Base-by-base conservation (phyloP, 305 asterid genomes). In the Fraxinus greggii region DNA sequence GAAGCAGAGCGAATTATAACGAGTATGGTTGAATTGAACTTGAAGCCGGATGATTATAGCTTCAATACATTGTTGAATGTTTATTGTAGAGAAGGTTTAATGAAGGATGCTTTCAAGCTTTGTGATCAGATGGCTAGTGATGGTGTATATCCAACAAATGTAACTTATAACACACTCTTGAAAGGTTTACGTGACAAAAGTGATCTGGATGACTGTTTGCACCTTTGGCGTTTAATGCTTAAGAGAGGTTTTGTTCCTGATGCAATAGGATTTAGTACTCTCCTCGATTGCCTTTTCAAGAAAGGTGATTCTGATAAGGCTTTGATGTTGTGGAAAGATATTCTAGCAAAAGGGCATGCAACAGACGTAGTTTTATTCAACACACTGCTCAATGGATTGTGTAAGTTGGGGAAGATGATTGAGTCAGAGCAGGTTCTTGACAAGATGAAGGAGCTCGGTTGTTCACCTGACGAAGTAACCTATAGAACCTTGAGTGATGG, bases 11-110 rank as follows among this genome's bases (percentile, higher is more conserved):
- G 45, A 83, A 80, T 95, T 24, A 23, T 92, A 28, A 77, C 23
- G 80, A 84, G 84, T 42, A 92, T 93, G 97, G 76, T 76, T 10
- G 80, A 82, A 72, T 88, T 86, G 84, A 91, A 89, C 42, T 80
- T 90, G 2, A 91, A 88, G 85, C 98, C 95, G 0, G 99, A 95
- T 89, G 84, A 88, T 38, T 93, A 94, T 89, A 92, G 93, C 88
- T 94, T 91, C 86, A 91, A 90, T 82, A 89, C 91, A 4, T 86
- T 94, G 79, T 83, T 95, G 84, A 90, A 92, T 84, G 97, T 94
- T 32, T 94, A 91, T 87, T 91, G 97, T 82, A 89, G 88, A 85
- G 84, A 86, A 80, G 97, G 97, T 73, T 88, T 81, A 86, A 83
- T 92, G 23, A 84, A 84, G 45, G 88, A 90, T 7, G 97, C 99